Evolutionary conservation across 73 alveolate genomes (phyloP).

Genomic region (Tetrahymena malaccensis): DNA sequence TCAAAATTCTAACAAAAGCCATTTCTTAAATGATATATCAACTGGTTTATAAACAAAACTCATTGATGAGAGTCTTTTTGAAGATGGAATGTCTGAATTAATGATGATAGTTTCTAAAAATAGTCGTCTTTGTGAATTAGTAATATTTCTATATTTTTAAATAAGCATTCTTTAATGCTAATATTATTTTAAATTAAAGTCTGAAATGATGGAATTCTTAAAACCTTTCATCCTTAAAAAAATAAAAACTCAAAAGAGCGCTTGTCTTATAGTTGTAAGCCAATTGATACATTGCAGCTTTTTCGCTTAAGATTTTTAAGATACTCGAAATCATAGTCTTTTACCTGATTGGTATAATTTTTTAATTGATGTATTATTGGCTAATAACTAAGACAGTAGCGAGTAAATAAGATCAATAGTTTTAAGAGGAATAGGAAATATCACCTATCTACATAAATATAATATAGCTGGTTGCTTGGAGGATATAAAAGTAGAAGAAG

Average conservation of each 20-base stretch:
- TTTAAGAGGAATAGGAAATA: neutral
- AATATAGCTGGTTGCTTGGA: neutral
- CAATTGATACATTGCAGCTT: neutral
- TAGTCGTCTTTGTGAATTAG: neutral
- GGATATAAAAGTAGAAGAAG: neutral
- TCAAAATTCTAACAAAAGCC: neutral
- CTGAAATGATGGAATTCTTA: neutral
- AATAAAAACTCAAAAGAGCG: neutral
- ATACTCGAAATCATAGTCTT: neutral
- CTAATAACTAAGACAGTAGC: neutral
- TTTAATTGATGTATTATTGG: neutral
- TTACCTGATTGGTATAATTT: neutral
- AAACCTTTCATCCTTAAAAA: neutral
- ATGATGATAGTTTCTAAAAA: neutral
- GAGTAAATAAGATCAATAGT: neutral
- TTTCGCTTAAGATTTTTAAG: neutral
- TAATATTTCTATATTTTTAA: neutral
- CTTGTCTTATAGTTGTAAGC: neutral
- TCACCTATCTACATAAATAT: neutral
- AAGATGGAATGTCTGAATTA: neutral
- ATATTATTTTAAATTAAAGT: neutral
- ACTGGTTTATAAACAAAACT: neutral
- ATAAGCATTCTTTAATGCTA: too few species aligned
- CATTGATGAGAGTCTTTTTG: neutral
- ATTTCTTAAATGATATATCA: neutral